phyloP scores from a whole-genome alignment of 768 basidiomycete species.

The Boletus sensibilis region DNA sequence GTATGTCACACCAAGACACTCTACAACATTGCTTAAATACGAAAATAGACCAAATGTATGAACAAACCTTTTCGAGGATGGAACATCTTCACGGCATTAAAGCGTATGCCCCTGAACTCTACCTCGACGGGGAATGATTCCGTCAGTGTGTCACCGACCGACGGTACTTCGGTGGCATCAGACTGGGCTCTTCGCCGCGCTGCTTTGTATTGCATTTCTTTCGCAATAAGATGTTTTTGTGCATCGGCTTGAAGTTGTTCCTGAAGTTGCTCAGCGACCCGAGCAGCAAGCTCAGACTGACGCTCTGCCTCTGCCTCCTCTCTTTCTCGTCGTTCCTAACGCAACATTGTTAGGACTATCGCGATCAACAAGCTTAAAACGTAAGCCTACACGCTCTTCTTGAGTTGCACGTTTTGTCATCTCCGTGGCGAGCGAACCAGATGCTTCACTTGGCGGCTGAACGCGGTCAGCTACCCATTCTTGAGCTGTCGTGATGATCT shows the following conservation, averaged over 20 bases:
- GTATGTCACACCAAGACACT: conserved; percentile 64
- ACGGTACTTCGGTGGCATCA: conserved; percentile 65
- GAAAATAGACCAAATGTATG: not conserved
- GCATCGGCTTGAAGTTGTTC: conserved; percentile 68
- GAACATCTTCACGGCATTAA: conserved; percentile 67
- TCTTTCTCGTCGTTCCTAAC: conserved; percentile 51
- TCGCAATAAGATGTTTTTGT: conserved; percentile 47
- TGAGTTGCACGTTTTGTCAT: conserved; percentile 75
- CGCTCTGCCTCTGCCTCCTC: conserved; percentile 56
- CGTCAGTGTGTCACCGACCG: conserved; percentile 47
- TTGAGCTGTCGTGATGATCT: conserved; percentile 68
- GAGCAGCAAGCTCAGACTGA: conserved; percentile 49
- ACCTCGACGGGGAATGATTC: conserved; percentile 63
- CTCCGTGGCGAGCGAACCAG: conserved; percentile 72
- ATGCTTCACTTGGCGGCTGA: conserved; percentile 53
- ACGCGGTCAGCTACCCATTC: conserved; percentile 68
- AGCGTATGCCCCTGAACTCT: conserved; percentile 55
- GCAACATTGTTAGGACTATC: not conserved
- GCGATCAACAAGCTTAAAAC: not conserved
- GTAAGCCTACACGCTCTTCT: conserved; percentile 55
- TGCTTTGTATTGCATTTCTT: conserved; percentile 48
- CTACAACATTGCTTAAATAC: conserved; percentile 33
- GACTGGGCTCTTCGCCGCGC: conserved; percentile 66
- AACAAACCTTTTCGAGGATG: conserved; percentile 65
- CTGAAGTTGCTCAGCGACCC: conserved; percentile 57